A percentile compares a stretch with the other conserved stretches of the same genome.
These are phyloP conservation scores for Dactylonectria macrodidyma DNA, from an alignment of 2,329 filamentous ascomycete species.

Conservation along the genomic window DNA sequence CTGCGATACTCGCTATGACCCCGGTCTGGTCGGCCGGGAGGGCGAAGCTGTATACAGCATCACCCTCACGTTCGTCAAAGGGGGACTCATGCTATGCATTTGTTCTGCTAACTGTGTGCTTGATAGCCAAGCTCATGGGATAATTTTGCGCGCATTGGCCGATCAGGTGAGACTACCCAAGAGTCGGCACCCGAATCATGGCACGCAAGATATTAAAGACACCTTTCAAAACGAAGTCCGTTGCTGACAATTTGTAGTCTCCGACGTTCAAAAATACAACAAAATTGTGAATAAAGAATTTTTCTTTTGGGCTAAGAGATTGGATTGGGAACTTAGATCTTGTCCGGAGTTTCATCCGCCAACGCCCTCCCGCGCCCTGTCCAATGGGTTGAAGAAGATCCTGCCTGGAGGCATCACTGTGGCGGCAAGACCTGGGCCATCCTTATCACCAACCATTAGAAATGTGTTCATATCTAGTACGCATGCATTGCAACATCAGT, in stretches of 20 bases:
- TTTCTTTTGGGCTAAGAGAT: not conserved
- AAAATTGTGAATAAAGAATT: not conserved
- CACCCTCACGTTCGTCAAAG: not conserved
- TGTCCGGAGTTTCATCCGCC: not conserved
- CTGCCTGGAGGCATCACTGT: not conserved
- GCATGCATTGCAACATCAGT: not conserved
- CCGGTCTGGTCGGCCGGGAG: not conserved
- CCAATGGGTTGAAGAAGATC: not conserved
- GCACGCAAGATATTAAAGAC: not conserved
- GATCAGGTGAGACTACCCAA: not conserved
- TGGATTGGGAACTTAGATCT: not conserved
- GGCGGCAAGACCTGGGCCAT: not conserved
- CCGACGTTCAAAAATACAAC: too few species aligned
- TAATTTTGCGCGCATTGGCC: not conserved
- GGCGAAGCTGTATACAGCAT: not conserved
- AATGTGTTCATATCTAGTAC: not conserved
- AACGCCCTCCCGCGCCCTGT: not conserved
- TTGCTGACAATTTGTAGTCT: not conserved
- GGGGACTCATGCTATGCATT: not conserved
- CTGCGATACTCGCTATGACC: not conserved
- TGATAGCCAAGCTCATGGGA: not conserved
- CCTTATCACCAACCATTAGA: not conserved
- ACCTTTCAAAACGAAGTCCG: too few species aligned
- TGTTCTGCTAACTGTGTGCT: not conserved
- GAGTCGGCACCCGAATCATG: too few species aligned